A percentile compares a stretch with the other conserved stretches of the same genome.
Evolutionary conservation across 208 protist species (phyloP).

Genomic region (Crithidia sp.): DNA sequence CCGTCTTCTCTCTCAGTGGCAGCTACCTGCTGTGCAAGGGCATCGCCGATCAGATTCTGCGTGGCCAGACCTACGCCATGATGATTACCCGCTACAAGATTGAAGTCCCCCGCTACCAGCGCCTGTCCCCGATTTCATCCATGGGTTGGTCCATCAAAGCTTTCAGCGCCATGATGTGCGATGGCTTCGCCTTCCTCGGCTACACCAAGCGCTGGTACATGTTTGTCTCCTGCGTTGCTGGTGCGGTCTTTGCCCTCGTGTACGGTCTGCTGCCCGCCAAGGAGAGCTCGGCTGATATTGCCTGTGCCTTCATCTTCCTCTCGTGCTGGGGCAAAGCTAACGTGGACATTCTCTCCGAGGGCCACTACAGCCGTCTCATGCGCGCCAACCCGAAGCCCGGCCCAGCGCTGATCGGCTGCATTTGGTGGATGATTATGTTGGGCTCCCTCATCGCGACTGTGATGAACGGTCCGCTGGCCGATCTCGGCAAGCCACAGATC

Average conservation of each 20-base stretch:
- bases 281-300: conserved; percentile 35
- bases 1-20: conserved; percentile 42
- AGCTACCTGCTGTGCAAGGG: conserved; percentile 64
- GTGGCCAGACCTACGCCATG: conserved; percentile 47
- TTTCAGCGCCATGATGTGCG: conserved; percentile 61
- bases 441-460: conserved; percentile 47
- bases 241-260: conserved; percentile 42
- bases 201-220: conserved; percentile 86
- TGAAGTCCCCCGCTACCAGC: conserved; percentile 47
- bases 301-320: conserved; percentile 60
- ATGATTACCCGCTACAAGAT: conserved; percentile 49
- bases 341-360: conserved; percentile 81
- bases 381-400: conserved; percentile 45
- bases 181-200: conserved; percentile 65
- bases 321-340: conserved; percentile 60
- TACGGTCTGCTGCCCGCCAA: conserved; percentile 56
- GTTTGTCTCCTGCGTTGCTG: conserved; percentile 51
- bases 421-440: conserved; percentile 66
- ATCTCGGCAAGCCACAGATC: conserved; percentile 38
- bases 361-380: conserved; percentile 79
- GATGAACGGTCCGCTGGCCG: conserved; percentile 58
- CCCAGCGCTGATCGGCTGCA: conserved; percentile 65
- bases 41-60: conserved; percentile 57
- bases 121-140: conserved; percentile 41
- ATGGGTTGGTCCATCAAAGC: conserved; percentile 81